These are phyloP conservation scores for Parafenestella ontariensis DNA, from an alignment of 2,329 filamentous ascomycete species.

Conservation along the genomic window DNA sequence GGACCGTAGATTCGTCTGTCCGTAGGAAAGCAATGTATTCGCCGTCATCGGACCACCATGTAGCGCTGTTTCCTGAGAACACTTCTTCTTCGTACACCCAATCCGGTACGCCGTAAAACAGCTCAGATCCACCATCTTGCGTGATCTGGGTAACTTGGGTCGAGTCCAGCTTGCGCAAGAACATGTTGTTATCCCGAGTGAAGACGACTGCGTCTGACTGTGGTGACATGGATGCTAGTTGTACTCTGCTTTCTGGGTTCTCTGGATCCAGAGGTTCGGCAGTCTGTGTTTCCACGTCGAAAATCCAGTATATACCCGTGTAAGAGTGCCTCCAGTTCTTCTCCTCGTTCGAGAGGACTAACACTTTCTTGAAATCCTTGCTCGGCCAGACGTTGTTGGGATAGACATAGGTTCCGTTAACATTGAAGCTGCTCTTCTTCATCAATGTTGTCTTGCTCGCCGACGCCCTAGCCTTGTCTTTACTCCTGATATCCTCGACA, in stretches of 20 bases:
- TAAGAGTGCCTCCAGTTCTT: conserved; percentile 91
- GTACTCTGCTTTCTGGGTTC: conserved; percentile 70
- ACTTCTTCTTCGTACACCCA: conserved; percentile 97
- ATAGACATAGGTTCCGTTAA: conserved; percentile 62
- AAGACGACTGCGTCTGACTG: conserved; percentile 87
- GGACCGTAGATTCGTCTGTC: conserved; percentile 91
- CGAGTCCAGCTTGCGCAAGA: conserved; percentile 71
- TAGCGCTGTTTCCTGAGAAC: conserved; percentile 78
- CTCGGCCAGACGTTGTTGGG: conserved; percentile 76
- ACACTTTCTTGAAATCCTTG: conserved; percentile 81
- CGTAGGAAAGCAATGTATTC: conserved; percentile 89
- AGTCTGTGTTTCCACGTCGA: conserved; percentile 82
- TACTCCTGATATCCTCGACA: conserved; percentile 80
- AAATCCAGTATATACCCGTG: conserved; percentile 86
- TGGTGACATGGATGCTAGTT: conserved; percentile 90
- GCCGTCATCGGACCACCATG: conserved; percentile 94
- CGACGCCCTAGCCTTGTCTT: conserved; percentile 48
- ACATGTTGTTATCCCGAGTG: conserved; percentile 89
- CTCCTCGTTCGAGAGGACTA: conserved; percentile 75
- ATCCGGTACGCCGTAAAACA: conserved; percentile 96
- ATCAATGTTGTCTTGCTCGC: conserved; percentile 74
- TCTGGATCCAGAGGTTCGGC: conserved; percentile 78
- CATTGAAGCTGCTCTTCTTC: conserved; percentile 69
- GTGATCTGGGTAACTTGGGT: conserved; percentile 75
- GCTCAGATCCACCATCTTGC: conserved; percentile 81